A percentile compares a stretch with the other conserved stretches of the same genome.
Evolutionary conservation across 352 stramenopile genomes (phyloP).

Genomic region (Pythium scleroteichum): DNA sequence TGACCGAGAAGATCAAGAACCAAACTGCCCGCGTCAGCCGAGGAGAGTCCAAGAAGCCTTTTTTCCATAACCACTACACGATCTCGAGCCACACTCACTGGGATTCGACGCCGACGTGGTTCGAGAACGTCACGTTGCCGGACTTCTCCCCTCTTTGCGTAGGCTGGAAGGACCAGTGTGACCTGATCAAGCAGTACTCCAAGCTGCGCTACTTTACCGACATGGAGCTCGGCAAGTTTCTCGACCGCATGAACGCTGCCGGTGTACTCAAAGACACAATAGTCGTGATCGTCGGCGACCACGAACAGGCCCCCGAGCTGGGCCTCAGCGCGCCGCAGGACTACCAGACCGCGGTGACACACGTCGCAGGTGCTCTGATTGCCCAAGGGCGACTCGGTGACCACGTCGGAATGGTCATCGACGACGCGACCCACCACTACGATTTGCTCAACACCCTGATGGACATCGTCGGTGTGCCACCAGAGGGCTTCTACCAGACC

Average conservation of each 20-base stretch:
- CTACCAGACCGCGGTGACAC: constrained; percentile 31
- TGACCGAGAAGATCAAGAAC: constrained; percentile 43
- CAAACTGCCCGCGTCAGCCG: constrained; percentile 26
- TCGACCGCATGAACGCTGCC: constrained; percentile 46
- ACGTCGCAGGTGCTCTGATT: constrained; percentile 26
- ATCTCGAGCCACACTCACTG: constrained; percentile 56
- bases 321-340: constrained; percentile 14
- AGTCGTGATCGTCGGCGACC: constrained; percentile 50
- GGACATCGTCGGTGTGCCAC: constrained; percentile 28
- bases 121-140: constrained; percentile 28
- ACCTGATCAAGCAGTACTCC: constrained; percentile 41
- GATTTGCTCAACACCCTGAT: constrained; percentile 28
- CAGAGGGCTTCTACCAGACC: constrained; percentile 23
- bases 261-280: constrained; percentile 57
- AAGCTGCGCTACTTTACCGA: constrained; percentile 58
- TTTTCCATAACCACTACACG: constrained; percentile 59
- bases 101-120: constrained; percentile 38
- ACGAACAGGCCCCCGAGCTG: constrained; percentile 45
- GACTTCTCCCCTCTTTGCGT: constrained; percentile 30
- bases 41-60: constrained; percentile 35
- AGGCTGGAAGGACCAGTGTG: constrained; percentile 15
- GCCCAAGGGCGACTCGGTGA: constrained; percentile 24
- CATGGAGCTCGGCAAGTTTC: constrained; percentile 47
- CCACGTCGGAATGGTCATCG: constrained; percentile 14
- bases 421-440: constrained; percentile 25